Evolutionary conservation across 148 eudicot species (phyloP).

Genomic region (Pharnaceum exiguum): DNA sequence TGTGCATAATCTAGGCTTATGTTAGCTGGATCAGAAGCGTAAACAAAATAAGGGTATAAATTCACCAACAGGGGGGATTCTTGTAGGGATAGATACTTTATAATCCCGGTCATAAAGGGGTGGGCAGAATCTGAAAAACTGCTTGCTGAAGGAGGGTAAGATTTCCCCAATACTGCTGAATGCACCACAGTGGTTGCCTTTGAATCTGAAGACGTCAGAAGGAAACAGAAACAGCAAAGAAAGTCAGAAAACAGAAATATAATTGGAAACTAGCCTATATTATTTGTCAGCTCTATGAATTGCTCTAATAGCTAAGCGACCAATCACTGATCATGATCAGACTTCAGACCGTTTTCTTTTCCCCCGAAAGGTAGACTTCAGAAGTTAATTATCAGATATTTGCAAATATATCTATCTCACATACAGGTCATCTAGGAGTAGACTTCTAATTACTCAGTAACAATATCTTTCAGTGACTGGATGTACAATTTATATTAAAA

Average conservation of each 20-base stretch:
- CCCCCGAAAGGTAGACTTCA: too few relatives aligned
- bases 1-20: conserved; percentile 42
- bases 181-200: not conserved
- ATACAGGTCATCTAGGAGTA: too few relatives aligned
- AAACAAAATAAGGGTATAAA: conserved; percentile 55
- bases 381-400: too few relatives aligned
- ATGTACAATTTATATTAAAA: not conserved
- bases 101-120: conserved; percentile 15
- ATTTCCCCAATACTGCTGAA: not conserved
- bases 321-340: too few relatives aligned
- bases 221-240: not conserved
- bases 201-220: conserved; percentile 5
- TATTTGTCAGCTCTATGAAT: too few relatives aligned
- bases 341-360: too few relatives aligned
- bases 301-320: too few relatives aligned
- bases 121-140: conserved; percentile 20
- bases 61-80: conserved; percentile 34
- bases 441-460: too few relatives aligned
- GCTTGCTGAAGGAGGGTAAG: conserved; percentile 5
- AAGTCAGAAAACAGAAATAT: not conserved
- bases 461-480: too few relatives aligned
- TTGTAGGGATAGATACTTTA: conserved; percentile 25
- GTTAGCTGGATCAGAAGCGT: conserved; percentile 24
- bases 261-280: too few relatives aligned
- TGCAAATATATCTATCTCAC: too few relatives aligned